Conservation (phyloP, 164 flowering plant genomes). For the Litsea cubeba region DNA sequence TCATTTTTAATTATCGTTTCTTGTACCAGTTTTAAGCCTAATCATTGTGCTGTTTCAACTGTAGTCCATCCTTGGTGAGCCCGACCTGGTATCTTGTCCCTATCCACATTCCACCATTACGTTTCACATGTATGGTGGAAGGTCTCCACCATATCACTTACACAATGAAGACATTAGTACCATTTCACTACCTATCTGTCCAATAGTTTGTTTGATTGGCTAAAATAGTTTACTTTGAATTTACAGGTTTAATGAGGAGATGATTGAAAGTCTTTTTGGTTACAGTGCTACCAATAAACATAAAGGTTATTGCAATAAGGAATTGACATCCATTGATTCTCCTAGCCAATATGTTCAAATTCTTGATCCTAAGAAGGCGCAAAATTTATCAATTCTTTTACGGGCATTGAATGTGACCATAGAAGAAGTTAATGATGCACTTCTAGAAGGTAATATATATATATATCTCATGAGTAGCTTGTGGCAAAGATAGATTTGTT, state of each 20-base stretch:
- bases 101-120: background rate
- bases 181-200: background rate
- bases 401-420: slow-evolving; percentile 80
- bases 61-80: background rate
- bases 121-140: background rate
- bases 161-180: background rate
- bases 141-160: background rate
- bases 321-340: slow-evolving; percentile 43
- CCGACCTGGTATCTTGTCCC: background rate
- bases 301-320: slow-evolving; percentile 49
- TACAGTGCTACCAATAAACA: slow-evolving; percentile 44
- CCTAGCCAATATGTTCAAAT: slow-evolving; percentile 51
- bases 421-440: slow-evolving; percentile 92
- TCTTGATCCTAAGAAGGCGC: slow-evolving; percentile 81
- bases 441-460: slow-evolving; percentile 57
- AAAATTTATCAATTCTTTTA: slow-evolving; percentile 75
- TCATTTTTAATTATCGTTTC: background rate
- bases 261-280: slow-evolving; percentile 86
- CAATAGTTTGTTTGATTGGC: background rate
- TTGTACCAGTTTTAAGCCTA: background rate
- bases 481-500: background rate
- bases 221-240: background rate
- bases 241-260: slow-evolving; percentile 88
- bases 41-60: background rate
- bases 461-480: background rate